Conservation (phyloP, 169 alveolate genomes). For the Plasmodium berghei region DNA sequence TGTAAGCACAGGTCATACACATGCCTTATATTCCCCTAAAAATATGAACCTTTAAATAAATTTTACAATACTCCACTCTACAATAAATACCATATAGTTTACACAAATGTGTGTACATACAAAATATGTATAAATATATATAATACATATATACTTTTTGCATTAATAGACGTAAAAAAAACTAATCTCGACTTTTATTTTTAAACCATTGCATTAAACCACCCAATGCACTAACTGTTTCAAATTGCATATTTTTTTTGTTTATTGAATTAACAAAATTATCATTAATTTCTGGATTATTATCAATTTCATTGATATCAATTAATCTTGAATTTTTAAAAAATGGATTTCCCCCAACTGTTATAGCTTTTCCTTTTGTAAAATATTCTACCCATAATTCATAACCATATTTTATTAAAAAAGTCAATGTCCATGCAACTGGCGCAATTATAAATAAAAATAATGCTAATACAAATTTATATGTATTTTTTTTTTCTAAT, state of each 20-base stretch:
- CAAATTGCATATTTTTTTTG: slow-evolving; percentile 22
- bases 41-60: no score
- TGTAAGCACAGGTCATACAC: no score
- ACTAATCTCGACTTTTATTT: slow-evolving; percentile 63
- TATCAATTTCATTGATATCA: slow-evolving; percentile 18
- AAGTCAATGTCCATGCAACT: slow-evolving; percentile 58
- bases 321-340: slow-evolving; percentile 59
- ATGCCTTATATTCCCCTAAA: no score
- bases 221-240: slow-evolving; percentile 59
- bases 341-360: slow-evolving; percentile 70
- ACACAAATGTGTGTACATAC: no score
- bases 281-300: slow-evolving; percentile 8
- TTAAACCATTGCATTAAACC: slow-evolving; percentile 75
- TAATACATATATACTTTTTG: no score
- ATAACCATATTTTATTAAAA: slow-evolving; percentile 34
- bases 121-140: no score
- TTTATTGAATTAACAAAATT: slow-evolving; percentile 17
- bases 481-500: slow-evolving; percentile 62
- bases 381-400: slow-evolving; percentile 69
- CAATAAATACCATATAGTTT: no score
- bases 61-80: no score
- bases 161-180: no score
- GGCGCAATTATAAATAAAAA: slow-evolving; percentile 73
- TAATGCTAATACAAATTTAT: slow-evolving; percentile 49
- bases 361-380: slow-evolving; percentile 73